Evolutionary conservation across 2,329 filamentous ascomycete species (phyloP), one percentile per base, ranked within the genome.

Genomic region (Fusarium guadeloupense): DNA sequence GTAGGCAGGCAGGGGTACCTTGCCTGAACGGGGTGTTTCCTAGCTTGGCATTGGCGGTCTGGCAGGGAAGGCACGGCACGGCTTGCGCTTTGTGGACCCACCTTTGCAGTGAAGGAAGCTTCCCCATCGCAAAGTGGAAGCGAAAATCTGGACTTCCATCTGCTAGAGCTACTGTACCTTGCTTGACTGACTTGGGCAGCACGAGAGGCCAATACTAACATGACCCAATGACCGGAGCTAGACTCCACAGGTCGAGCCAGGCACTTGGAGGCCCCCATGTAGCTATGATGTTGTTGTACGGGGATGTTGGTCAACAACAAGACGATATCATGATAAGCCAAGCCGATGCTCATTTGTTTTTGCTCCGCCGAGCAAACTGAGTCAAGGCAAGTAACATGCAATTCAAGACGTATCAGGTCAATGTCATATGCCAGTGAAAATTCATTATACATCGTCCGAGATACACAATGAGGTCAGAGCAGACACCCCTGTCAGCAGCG

Each of bases 381-480:
- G 40, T 47, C 41, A 46, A 49, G 49, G 46, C 45, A 46, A 53
- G 42, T 33, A 48, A 39, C 19, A 28, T 26, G 20, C 23, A 26
- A 9, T 61, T 47, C 28, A 21, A 34, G 19, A 25, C 44, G 39
- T 39, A 56, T 19, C n/a, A n/a, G n/a, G 21, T 53, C 45, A 60
- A 56, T 64, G 45, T 44, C 34, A 54, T 41, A 34, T 14, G 28
- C n/a, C n/a, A 13, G 14, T 26, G 7, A 31, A 4, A 12, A 31
- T n/a, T n/a, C n/a, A 31, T 31, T 31, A 4, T n/a, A 31, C 28
- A 14, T 31, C 28, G 25, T 37, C 38, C 33, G 38, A 45, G 41
- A 40, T 61, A 63, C 54, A 64, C 46, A 57, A 65, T 64, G 61
- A 64, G 61, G 54, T 51, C 62, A 67, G 53, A 52, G 31, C 57